phyloP scores from a whole-genome alignment of 1,284 basidiomycete genomes.

The Cystobasidium sp. region DNA sequence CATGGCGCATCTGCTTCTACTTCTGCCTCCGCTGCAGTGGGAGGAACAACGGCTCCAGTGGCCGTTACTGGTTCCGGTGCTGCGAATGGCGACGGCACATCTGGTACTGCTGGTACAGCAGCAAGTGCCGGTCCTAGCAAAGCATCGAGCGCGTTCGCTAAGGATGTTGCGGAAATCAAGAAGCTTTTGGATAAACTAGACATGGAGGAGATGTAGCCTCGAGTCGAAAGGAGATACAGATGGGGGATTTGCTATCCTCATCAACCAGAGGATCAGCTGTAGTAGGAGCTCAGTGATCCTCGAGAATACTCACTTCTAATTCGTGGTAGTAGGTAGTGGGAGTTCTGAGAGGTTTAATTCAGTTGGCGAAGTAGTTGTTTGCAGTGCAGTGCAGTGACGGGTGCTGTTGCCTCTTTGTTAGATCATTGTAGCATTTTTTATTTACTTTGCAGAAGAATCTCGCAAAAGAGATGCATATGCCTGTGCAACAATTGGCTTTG shows the following conservation, averaged over 20 bases:
- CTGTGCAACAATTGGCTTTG: not conserved
- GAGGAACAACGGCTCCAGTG: no score
- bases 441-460: no score
- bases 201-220: slow-evolving; percentile 7
- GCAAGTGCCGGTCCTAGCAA: not conserved
- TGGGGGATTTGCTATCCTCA: not conserved
- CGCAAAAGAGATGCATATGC: not conserved
- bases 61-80: not conserved
- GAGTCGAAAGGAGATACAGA: not conserved
- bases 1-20: not conserved
- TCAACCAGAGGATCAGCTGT: not conserved
- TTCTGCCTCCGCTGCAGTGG: not conserved
- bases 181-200: slow-evolving; percentile 45
- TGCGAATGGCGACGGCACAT: not conserved
- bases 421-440: not conserved
- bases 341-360: no score
- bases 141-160: slow-evolving; percentile 7
- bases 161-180: slow-evolving; percentile 42
- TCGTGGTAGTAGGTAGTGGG: no score
- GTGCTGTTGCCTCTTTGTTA: no score
- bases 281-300: no score
- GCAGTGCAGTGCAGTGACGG: no score
- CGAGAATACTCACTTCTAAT: no score
- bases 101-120: not conserved
- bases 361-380: no score